phyloP scores from a whole-genome alignment of 2,329 filamentous ascomycete genomes.

The Rutstroemia sp. region DNA sequence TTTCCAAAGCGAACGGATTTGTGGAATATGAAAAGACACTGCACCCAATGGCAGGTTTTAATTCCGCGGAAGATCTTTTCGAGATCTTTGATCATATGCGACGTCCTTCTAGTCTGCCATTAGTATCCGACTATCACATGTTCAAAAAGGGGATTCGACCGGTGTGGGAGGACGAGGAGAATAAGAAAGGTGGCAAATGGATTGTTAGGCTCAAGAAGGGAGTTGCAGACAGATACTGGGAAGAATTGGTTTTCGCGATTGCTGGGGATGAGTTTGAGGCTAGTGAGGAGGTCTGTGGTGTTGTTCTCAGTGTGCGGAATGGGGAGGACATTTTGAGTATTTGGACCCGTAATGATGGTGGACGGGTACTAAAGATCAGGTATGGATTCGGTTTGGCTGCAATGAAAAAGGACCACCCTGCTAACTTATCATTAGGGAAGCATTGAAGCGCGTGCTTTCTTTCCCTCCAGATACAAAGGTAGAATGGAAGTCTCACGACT shows the following conservation, averaged over 20 bases:
- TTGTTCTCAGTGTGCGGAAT: constrained; percentile 87
- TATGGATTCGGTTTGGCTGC: constrained; percentile 37
- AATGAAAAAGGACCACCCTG: neutral
- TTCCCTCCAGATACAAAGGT: constrained; percentile 86
- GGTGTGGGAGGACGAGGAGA: constrained; percentile 98
- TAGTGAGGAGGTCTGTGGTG: constrained; percentile 88
- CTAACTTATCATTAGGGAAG: constrained; percentile 56
- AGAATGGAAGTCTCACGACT: constrained; percentile 93
- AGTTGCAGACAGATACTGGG: constrained; percentile 93
- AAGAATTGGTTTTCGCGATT: constrained; percentile 83
- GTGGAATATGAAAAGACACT: constrained; percentile 96
- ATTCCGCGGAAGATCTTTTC: constrained; percentile 86
- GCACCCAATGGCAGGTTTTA: constrained; percentile 74
- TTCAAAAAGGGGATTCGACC: constrained; percentile 95
- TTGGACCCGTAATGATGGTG: constrained; percentile 91
- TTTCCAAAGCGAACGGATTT: constrained; percentile 82
- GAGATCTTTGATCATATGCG: constrained; percentile 82
- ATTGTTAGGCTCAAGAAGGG: constrained; percentile 96
- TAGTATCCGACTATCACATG: constrained; percentile 95
- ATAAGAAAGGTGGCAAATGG: constrained; percentile 95
- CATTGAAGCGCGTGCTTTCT: constrained; percentile 80
- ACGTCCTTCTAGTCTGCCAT: constrained; percentile 76
- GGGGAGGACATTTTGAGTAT: constrained; percentile 97
- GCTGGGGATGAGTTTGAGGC: constrained; percentile 91
- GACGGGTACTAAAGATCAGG: constrained; percentile 93